Evolutionary conservation across 345 rosid species (phyloP), one percentile per base, ranked within the genome.

Genomic region (Melastoma malabathricum): DNA sequence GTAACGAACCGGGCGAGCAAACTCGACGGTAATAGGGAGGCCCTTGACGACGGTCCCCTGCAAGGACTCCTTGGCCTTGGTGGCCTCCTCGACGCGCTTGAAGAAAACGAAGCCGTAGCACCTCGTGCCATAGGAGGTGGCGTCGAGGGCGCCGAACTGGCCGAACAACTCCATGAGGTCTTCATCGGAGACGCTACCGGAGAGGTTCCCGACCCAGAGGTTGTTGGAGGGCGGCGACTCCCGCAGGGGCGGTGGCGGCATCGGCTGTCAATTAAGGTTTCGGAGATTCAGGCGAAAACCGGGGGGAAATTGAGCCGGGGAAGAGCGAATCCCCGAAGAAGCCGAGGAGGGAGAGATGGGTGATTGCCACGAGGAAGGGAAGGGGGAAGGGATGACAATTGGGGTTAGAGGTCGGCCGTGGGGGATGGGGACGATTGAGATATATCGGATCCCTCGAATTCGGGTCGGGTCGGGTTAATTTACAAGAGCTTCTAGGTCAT

Each of bases 1-100:
- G 70, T 86, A 61, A 82, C 93, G 58, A 92, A 92, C 98, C 97
- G 95, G 97, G 70, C 95, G 73, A n/a, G 97, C 94, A 72, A 72
- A 92, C 84, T 87, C 95, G 79, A 87, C 85, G 58, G 78, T 92
- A 48, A 92, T 65, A 51, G 61, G 71, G 52, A 27, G 73, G 14
- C 98, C 97, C 43, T 74, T 77, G 43, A 87, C 47, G 20, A 47
- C 4, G 18, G 69, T 52, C 15, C 95, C 93, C 62, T 92, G 97
- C 10, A 92, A 80, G 3, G 83, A 72, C 7, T 78, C 82, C 68
- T 74, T 84, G 3, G 98, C 98, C 4, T 80, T 75, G 15, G 61
- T 72, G 18, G 98, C 97, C 46, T 92, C 95, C 60, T 87, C 98
- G 17, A 71, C 81, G 46, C 73, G 86, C 62, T 75, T 79, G 62